Conservation (phyloP, 2,329 filamentous ascomycete species). For the Penicillium sclerotiorum region DNA sequence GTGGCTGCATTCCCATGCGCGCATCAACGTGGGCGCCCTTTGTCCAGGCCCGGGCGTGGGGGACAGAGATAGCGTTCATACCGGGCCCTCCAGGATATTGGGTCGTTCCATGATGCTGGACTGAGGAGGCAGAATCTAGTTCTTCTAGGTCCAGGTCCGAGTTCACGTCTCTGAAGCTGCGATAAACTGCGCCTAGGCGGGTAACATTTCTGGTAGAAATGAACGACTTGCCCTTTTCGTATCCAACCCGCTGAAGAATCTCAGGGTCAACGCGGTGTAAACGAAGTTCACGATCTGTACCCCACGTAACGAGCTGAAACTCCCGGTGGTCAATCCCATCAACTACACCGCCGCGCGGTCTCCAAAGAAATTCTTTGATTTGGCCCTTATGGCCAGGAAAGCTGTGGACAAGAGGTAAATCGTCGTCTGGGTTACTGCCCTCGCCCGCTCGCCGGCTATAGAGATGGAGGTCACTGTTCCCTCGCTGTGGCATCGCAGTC, state of each 20-base stretch:
- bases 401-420: conserved; percentile 50
- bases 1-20: conserved; percentile 51
- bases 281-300: conserved; percentile 78
- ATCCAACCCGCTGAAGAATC: conserved; percentile 69
- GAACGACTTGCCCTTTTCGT: conserved; percentile 68
- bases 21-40: conserved; percentile 53
- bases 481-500: conserved; percentile 88
- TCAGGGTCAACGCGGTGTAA: conserved; percentile 72
- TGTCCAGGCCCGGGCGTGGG: conserved; percentile 52
- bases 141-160: conserved; percentile 61
- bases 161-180: conserved; percentile 77
- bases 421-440: conserved; percentile 38
- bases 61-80: conserved; percentile 55
- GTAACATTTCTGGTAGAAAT: conserved; percentile 71
- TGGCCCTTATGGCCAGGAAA: conserved; percentile 62
- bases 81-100: conserved; percentile 39
- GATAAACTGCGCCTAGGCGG: conserved; percentile 81
- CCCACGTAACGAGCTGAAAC: conserved; percentile 93
- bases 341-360: conserved; percentile 69
- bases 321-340: conserved; percentile 79
- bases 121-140: conserved; percentile 34
- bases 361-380: conserved; percentile 91
- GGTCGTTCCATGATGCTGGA: conserved; percentile 23
- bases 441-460: conserved; percentile 66
- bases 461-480: conserved; percentile 80